Evolutionary conservation across 768 basidiomycete genomes (phyloP).

Genomic region (Lactarius pseudohatsudake): DNA sequence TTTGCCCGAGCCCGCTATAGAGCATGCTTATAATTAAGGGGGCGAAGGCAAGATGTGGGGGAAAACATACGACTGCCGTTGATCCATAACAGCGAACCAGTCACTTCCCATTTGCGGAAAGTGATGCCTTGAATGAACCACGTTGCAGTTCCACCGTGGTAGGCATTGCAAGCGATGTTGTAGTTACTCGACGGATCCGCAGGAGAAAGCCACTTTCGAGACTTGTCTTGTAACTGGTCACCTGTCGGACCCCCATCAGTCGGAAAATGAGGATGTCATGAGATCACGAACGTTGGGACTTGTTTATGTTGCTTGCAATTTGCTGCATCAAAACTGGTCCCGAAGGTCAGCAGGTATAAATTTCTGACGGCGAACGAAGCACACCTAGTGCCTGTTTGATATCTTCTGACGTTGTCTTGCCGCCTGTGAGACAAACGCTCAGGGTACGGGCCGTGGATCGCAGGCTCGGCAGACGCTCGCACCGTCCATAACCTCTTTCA

Average conservation of each 20-base stretch:
- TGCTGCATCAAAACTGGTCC: not conserved
- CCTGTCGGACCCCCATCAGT: not conserved
- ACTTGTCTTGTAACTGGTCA: not conserved
- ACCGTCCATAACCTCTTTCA: conserved; percentile 1
- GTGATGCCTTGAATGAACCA: conserved; percentile 6
- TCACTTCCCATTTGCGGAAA: not conserved
- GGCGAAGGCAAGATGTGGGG: not conserved
- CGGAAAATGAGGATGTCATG: not conserved
- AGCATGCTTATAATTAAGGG: no score
- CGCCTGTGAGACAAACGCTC: not conserved
- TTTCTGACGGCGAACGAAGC: no score
- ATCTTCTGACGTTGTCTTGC: not conserved
- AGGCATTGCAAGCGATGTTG: not conserved
- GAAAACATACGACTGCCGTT: not conserved
- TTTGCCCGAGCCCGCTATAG: no score
- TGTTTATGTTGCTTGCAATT: not conserved
- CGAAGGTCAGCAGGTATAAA: not conserved
- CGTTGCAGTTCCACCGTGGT: conserved; percentile 2
- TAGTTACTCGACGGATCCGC: not conserved
- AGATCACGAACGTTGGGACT: not conserved
- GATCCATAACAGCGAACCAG: conserved; percentile 1
- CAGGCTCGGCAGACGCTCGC: no score
- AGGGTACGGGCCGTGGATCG: not conserved
- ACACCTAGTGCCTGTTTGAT: not conserved
- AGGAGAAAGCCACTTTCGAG: not conserved